Base-by-base conservation (phyloP, 2,329 filamentous ascomycete species). In the Raffaelea arxii region DNA sequence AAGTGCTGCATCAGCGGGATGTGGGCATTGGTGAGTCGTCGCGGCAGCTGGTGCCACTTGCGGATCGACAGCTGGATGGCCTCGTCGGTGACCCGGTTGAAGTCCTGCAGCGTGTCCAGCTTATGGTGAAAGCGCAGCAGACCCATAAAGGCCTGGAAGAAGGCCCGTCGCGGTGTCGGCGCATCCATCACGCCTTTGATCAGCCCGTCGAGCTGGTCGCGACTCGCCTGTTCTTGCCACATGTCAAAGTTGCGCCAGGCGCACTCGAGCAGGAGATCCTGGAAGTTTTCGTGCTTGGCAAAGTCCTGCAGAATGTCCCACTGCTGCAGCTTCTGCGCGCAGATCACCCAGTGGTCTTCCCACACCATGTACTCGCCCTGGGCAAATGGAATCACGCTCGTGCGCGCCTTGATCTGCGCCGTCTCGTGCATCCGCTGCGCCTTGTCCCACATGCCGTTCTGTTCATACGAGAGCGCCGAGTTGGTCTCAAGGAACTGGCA, bases 391-490 rank as follows among this genome's bases (percentile, higher is more conserved):
- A 97, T 80, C n/a, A 91, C 87, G 44, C 90, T 92, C 1, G 91
- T 97, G 41, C 94, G 80, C 39, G 94, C 92, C 64, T 97, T 98
- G 62, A 98, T 88, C 64, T 98, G 94, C 0, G 94, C 92, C 47
- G 84, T 84, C 64, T 99, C 92, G 63, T 97, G 98, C 69, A 96
- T 84, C 59, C 86, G 86, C 66, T 98, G 94, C 1, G 94, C 90
- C 66, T 97, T 97, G 58, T 98, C 92, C 94, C 92, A 98, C 78
- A 97, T 94, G 41, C 92, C 92, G 57, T 94, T 94, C 62, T 99
- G 94, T 67, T 99, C 94, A 56, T 96, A 98, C 0, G 92, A 98
- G 7, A 99, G 71, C 2, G 90, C 92, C 14, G 92, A 88, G 60
- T 98, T 99, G 9, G 90, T 97, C 69, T 98, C 94, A 6, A 98